Conservation (phyloP, 2,329 filamentous ascomycete genomes). For the Xylariales sp. region DNA sequence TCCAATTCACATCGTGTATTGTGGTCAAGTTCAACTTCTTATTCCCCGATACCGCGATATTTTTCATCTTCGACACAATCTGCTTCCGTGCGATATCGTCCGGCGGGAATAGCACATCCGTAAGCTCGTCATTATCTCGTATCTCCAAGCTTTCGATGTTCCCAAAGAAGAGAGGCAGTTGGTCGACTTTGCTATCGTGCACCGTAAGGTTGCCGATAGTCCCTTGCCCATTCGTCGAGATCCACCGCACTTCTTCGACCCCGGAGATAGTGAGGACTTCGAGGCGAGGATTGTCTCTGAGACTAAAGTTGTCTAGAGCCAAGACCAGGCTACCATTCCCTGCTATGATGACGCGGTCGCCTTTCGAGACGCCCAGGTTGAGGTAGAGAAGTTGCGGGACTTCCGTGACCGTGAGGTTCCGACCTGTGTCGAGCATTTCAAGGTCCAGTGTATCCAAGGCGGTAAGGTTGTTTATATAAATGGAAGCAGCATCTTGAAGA, state of each 20-base stretch:
- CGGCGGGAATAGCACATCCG: constrained; percentile 2
- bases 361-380: too few relatives aligned
- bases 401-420: too few relatives aligned
- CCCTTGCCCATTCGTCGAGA: background rate
- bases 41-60: background rate
- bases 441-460: too few relatives aligned
- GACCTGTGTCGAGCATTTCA: too few relatives aligned
- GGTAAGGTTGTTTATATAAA: too few relatives aligned
- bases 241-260: constrained; percentile 1
- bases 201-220: background rate
- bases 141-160: background rate
- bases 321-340: too few relatives aligned
- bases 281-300: too few relatives aligned
- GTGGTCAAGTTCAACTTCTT: background rate
- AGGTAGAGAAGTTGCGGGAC: too few relatives aligned
- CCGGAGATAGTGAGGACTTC: constrained; percentile 6
- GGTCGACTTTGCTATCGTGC: background rate
- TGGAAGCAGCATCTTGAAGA: too few relatives aligned
- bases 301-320: too few relatives aligned
- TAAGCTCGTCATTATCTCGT: background rate
- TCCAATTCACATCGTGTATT: background rate
- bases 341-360: too few relatives aligned
- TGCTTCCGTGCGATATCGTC: background rate
- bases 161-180: background rate
- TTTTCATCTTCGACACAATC: constrained; percentile 1